These are phyloP conservation scores for Agaricus sinodeliciosus DNA, from an alignment of 768 basidiomycete species.

Conservation along the genomic window DNA sequence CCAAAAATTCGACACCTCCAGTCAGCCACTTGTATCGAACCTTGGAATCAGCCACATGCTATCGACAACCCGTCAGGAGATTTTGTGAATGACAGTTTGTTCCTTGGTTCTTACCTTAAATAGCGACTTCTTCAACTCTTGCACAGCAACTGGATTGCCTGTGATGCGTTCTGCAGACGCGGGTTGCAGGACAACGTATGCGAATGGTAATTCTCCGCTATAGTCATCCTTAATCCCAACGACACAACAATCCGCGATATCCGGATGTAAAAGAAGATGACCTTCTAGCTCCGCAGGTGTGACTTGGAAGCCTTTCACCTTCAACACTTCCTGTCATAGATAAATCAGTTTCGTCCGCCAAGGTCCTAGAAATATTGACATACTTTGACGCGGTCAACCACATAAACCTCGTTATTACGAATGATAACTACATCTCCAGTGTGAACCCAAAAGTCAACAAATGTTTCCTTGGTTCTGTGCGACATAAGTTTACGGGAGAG, in stretches of 20 bases:
- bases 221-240: conserved; percentile 69
- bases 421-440: conserved; percentile 74
- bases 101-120: conserved; percentile 39
- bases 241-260: conserved; percentile 57
- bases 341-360: not conserved
- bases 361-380: not conserved
- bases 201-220: conserved; percentile 68
- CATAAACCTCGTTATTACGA: conserved; percentile 52
- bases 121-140: conserved; percentile 37
- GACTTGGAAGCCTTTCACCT: conserved; percentile 55
- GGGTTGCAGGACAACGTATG: conserved; percentile 53
- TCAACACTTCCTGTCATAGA: conserved; percentile 55
- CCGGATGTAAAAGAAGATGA: conserved; percentile 52
- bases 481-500: not conserved
- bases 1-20: conserved; percentile 58
- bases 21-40: conserved; percentile 53
- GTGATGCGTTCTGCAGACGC: conserved; percentile 30
- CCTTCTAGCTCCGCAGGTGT: conserved; percentile 66
- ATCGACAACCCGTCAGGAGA: not conserved
- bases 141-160: conserved; percentile 24
- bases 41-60: conserved; percentile 57
- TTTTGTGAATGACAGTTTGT: not conserved
- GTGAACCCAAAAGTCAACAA: conserved; percentile 57
- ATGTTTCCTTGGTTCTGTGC: conserved; percentile 55
- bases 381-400: conserved; percentile 73